These are phyloP conservation scores for Wickerhamiella nectarea DNA, from an alignment of 805 yeast genomes.

Conservation along the genomic window DNA sequence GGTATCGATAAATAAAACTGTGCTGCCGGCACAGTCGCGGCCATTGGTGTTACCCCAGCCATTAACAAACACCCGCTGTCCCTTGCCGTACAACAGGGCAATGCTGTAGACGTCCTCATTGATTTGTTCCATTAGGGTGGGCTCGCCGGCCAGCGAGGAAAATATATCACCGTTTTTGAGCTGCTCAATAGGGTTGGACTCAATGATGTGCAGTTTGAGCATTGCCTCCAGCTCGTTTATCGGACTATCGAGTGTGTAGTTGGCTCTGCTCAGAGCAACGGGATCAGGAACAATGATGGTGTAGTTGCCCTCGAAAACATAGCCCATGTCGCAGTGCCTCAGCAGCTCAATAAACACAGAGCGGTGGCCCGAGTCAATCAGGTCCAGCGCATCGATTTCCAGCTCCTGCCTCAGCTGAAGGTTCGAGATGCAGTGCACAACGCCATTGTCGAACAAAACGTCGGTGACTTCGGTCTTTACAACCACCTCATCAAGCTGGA, in stretches of 20 bases:
- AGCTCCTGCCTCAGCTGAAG: slow-evolving; percentile 46
- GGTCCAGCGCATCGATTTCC: slow-evolving; percentile 38
- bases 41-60: slow-evolving; percentile 18
- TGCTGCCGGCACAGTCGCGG: slow-evolving; percentile 14
- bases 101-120: slow-evolving; percentile 10
- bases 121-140: slow-evolving; percentile 19
- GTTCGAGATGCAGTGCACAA: slow-evolving; percentile 52
- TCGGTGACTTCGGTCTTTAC: slow-evolving; percentile 33
- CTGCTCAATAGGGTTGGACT: slow-evolving; percentile 32
- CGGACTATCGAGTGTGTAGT: slow-evolving; percentile 33
- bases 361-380: slow-evolving; percentile 43
- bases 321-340: slow-evolving; percentile 12
- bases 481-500: neutral
- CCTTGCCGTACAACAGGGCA: slow-evolving; percentile 17
- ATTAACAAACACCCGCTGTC: slow-evolving; percentile 20
- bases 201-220: slow-evolving; percentile 55
- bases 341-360: slow-evolving; percentile 35
- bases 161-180: slow-evolving; percentile 17
- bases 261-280: slow-evolving; percentile 39
- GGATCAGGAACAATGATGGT: slow-evolving; percentile 66
- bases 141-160: slow-evolving; percentile 20
- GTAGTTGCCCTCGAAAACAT: slow-evolving; percentile 32
- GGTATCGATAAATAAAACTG: slow-evolving; percentile 25
- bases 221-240: slow-evolving; percentile 25
- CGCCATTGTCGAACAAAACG: slow-evolving; percentile 70